Evolutionary conservation across 306 rosid genomes (phyloP), one percentile per base, ranked within the genome.

Genomic region (Casuarina equisetifolia): DNA sequence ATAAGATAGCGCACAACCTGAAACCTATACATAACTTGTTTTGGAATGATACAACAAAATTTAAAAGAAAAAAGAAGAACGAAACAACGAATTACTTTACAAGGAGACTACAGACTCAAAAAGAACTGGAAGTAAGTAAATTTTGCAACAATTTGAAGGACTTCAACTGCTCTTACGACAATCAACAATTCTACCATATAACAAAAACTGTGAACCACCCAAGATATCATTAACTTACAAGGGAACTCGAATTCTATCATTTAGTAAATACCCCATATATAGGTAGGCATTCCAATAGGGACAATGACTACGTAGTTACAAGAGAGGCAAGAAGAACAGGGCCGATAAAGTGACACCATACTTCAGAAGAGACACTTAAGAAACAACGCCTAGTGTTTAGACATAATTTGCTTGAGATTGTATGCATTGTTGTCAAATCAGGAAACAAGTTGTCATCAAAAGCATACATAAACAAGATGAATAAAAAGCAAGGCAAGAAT

Each of bases 1-100:
- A 79, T 39, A 79, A 59, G 54, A 40, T 70, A 72, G 35, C 19
- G 55, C 69, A 75, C 45, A 48, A 38, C 69, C 74, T 50, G 53
- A 71, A 72, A 69, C 77, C 64, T 73, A 74, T 63, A 77, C 68
- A 75, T 55, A 67, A 78, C 70, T 62, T 49, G 72, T 54, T 48
- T n/a, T 43, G 4, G 17, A 25, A 16, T 32, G 6, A 16, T 48
- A 39, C 12, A 50, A 51, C 10, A 73, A 35, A 19, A 3, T 3
- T 19, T 6, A 20, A 15, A 32, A 53, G 12, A 40, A 5, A n/a
- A 32, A 70, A 20, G 9, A 19, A 64, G 7, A 50, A 72, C 4
- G 64, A 3, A 48, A 48, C 48, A 4, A 44, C 1, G 48, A 44
- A 44, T 44, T 44, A 44, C 5, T 44, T 44, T 44, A 44, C 48